Evolutionary conservation across 1,139 yeast genomes (phyloP).

Genomic region (Scheffersomyces parashehatae): DNA sequence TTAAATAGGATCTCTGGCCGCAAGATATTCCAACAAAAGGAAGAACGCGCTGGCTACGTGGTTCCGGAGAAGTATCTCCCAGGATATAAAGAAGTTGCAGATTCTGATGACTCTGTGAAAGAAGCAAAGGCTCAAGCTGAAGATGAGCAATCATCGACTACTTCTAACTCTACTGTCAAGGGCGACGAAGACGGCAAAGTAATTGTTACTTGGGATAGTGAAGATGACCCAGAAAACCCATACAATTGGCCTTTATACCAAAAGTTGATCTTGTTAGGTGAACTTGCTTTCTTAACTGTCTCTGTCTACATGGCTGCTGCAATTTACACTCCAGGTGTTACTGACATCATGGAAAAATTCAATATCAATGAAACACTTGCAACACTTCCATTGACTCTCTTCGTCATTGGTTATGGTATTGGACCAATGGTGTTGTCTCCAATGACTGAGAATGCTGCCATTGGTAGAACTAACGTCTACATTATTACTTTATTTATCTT

Average conservation of each 20-base stretch:
- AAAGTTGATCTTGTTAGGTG: slow-evolving; percentile 2
- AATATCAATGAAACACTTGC: slow-evolving; percentile 3
- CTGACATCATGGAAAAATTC: slow-evolving; percentile 4
- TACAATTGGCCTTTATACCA: slow-evolving; percentile 7
- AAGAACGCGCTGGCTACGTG: slow-evolving; percentile 27
- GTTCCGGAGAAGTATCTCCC: slow-evolving; percentile 27
- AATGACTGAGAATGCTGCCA: slow-evolving; percentile 16
- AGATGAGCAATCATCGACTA: not conserved
- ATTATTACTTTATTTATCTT: slow-evolving; percentile 23
- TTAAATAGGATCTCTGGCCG: slow-evolving; percentile 28
- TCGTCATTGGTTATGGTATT: slow-evolving; percentile 9
- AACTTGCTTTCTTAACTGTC: slow-evolving; percentile 4
- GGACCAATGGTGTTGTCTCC: slow-evolving; percentile 10
- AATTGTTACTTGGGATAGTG: slow-evolving; percentile 8
- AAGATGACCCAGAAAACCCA: slow-evolving; percentile 9
- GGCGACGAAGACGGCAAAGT: slow-evolving; percentile 5
- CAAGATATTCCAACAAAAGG: slow-evolving; percentile 24
- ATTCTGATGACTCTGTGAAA: not conserved
- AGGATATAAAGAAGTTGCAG: not conserved
- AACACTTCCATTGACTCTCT: slow-evolving; percentile 7
- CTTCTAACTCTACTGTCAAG: not conserved
- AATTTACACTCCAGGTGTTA: slow-evolving; percentile 9
- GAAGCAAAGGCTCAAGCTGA: not conserved
- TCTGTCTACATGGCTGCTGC: slow-evolving; percentile 9
- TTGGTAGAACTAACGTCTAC: slow-evolving; percentile 50